phyloP scores from a whole-genome alignment of 1,284 basidiomycete genomes.

The Tilletia caries region DNA sequence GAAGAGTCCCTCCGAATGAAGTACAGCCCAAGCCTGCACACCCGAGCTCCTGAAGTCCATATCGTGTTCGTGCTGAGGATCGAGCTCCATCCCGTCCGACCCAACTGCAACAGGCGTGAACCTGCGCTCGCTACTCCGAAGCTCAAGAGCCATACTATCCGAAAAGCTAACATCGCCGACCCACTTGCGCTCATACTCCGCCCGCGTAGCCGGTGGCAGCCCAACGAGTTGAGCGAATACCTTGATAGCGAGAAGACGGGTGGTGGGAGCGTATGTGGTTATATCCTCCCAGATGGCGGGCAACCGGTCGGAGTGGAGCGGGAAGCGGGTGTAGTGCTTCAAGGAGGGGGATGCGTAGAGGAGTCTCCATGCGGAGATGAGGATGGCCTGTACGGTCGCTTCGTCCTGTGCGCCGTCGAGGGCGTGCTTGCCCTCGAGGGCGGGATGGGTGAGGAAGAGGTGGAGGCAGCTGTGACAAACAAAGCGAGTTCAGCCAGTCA shows the following conservation, averaged over 20 bases:
- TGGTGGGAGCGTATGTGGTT: constrained; percentile 13
- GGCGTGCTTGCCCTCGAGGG: neutral
- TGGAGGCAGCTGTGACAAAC: constrained; percentile 20
- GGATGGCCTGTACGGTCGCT: constrained; percentile 13
- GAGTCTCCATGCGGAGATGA: constrained; percentile 26
- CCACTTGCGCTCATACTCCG: constrained; percentile 27
- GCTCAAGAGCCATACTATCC: neutral
- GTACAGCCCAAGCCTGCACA: neutral
- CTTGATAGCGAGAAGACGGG: constrained; percentile 36
- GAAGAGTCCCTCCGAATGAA: neutral
- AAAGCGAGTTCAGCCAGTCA: constrained; percentile 15
- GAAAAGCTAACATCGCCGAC: constrained; percentile 17
- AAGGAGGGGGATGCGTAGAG: constrained; percentile 21
- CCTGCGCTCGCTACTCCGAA: neutral
- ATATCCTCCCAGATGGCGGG: constrained; percentile 22
- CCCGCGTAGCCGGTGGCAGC: constrained; percentile 25
- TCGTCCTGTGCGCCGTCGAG: neutral
- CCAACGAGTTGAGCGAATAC: constrained; percentile 30
- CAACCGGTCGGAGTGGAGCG: constrained; percentile 20
- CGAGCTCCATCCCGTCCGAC: neutral
- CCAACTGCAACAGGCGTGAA: neutral
- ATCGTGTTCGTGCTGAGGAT: constrained; percentile 2
- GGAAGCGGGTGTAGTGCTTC: neutral
- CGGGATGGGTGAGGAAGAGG: constrained; percentile 17
- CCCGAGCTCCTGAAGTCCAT: neutral